Evolutionary conservation across 2,329 filamentous ascomycete genomes (phyloP), one percentile per base, ranked within the genome.

Genomic region (Sarocladium oryzae): DNA sequence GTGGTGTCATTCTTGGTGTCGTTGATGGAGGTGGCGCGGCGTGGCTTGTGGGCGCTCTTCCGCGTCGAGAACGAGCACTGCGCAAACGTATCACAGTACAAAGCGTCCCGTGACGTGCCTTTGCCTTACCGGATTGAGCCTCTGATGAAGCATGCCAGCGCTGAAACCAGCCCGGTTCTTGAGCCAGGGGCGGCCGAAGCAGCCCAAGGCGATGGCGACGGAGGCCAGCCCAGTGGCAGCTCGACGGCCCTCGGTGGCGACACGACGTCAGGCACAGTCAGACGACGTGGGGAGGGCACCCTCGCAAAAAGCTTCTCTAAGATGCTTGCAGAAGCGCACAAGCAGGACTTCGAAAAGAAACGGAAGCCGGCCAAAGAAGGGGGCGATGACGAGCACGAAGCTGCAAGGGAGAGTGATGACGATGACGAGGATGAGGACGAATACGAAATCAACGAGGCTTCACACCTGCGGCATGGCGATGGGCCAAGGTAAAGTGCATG

Each of bases 21-120:
- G 2, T 71, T 96, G 2, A 81, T 85, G 8, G 93, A 99, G 65
- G 82, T 95, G 20, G 76, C 81, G n/a, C 82, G 93, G 28, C 76
- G 93, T 63, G 91, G 89, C 55, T 82, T 96, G 63, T 99, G 93
- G 93, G 85, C 86, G 0, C 74, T 97, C 3, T 87, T 99, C 65
- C 88, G 93, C 36, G 91, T 99, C 23, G 93, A 99, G 68, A 99
- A 99, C 66, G 93, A 99, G 61, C 93, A 99, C 69, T 96, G 90
- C 69, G 85, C 86, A 51, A 96, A 96, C 60, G 92, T 99, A 2
- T 81, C 84, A 16, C 84, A 89, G 57, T 95, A 95, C 76, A 90
- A 95, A 56, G 93, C 93, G 3, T 89, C 85, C 2, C 80, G 92
- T 52, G 91, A 96, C 60, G 80, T 95, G 0, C 89, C 89, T 0